These are phyloP conservation scores for Amanita subjunquillea DNA, from an alignment of 768 basidiomycete species.

Conservation along the genomic window DNA sequence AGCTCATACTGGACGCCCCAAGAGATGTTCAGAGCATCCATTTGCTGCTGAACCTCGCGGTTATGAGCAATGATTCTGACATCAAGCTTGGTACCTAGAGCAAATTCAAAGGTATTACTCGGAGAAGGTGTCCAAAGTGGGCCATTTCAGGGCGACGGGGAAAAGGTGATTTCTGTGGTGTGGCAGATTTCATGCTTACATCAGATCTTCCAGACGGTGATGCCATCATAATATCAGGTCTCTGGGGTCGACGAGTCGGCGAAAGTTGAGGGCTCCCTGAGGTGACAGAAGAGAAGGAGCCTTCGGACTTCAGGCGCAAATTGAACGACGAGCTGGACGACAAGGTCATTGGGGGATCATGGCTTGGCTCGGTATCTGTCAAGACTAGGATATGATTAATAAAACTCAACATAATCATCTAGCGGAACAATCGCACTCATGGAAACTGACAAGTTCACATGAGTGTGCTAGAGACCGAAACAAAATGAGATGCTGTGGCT, in stretches of 20 bases:
- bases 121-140: neutral
- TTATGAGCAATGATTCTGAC: slow-evolving; percentile 25
- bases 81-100: slow-evolving; percentile 18
- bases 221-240: neutral
- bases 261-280: neutral
- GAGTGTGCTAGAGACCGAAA: neutral
- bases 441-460: slow-evolving; percentile 1
- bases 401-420: neutral
- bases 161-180: neutral
- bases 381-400: neutral
- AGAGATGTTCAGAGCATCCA: slow-evolving; percentile 26
- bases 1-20: slow-evolving; percentile 41
- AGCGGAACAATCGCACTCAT: slow-evolving; percentile 2
- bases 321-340: neutral
- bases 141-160: neutral
- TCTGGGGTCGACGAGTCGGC: neutral
- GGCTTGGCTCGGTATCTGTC: slow-evolving; percentile 1
- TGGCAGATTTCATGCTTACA: neutral
- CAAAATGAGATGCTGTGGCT: neutral
- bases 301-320: neutral
- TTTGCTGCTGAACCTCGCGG: slow-evolving; percentile 17
- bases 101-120: neutral
- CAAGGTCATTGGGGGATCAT: neutral
- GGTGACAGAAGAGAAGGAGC: neutral
- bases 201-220: neutral